Base-by-base conservation (phyloP, 192 early-diverging fungal species). In the Entomortierella parvispora region DNA sequence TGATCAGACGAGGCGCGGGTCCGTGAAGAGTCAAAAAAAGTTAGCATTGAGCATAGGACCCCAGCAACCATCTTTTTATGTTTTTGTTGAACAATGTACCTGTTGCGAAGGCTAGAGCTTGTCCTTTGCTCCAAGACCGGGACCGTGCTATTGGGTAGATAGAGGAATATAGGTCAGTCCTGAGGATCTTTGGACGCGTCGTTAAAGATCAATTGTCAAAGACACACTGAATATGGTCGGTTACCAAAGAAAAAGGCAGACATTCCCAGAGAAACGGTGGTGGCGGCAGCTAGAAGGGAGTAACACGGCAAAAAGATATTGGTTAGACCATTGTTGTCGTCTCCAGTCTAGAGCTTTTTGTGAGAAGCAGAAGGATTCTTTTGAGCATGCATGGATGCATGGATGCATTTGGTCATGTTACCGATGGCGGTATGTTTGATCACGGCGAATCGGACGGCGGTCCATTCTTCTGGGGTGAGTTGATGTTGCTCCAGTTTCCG, bases 401-500 rank as follows among this genome's bases (percentile, higher is more conserved):
- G 18, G 22, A 23, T 49, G 14, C 47, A 15, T 49, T 12, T 49
- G 47, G 5, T 4, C 22, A 15, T 6, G 18, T 40, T 49, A 77
- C 74, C 66, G 32, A 77, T 77, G 20, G 57, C 28, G 1, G 74
- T 77, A 56, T 77, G 74, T 43, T 77, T 77, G 5, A 68, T 46
- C 15, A 77, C 54, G 9, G 74, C 60, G n/a, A 46, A 77, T 15
- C 74, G 74, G 0, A 77, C 74, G 4, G 74, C 74, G 5, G 52
- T 23, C 74, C 65, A 77, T 20, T 77, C 74, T 31, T 77, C 65
- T 7, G 74, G 65, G 14, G 51, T 77, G 28, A 77, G 60, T n/a
- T 77, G 53, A 34, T 77, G 66, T 25, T 77, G 65, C 49, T 77
- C 65, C 17, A 77, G 60, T 48, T 77, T 77, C 32, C 68, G 56